Conservation (phyloP, 352 stramenopile genomes). For the Globisporangium alternatum region DNA sequence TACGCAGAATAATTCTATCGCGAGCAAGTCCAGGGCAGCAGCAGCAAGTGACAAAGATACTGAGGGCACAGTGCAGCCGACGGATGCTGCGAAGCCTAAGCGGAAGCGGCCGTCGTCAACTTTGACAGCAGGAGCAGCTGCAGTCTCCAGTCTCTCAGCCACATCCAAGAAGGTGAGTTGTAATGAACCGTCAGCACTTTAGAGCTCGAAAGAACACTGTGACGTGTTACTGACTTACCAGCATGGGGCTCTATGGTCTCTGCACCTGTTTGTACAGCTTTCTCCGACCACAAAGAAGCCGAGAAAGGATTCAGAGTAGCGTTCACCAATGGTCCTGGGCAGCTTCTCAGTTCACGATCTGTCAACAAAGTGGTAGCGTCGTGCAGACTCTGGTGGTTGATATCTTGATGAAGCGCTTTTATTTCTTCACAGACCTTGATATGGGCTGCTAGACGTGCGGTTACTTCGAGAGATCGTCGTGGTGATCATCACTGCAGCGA, state of each 20-base stretch:
- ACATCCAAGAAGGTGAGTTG: constrained; percentile 12
- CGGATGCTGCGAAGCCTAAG: constrained; percentile 10
- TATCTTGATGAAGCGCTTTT: background rate
- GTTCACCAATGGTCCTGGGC: background rate
- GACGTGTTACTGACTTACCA: background rate
- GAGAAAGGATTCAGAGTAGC: constrained; percentile 14
- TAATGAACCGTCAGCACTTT: background rate
- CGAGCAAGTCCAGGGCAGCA: constrained; percentile 3
- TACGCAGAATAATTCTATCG: background rate
- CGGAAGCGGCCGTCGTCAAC: constrained; percentile 8
- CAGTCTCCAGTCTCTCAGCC: background rate
- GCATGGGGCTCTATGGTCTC: background rate
- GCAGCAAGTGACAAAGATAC: background rate
- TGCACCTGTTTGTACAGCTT: background rate
- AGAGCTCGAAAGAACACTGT: too few relatives aligned
- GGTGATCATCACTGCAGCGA: constrained; percentile 14
- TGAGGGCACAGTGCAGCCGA: background rate
- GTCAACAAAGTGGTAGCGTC: too few relatives aligned
- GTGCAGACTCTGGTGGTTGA: background rate
- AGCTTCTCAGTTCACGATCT: background rate
- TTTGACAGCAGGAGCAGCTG: background rate
- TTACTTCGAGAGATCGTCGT: background rate
- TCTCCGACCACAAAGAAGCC: constrained; percentile 16
- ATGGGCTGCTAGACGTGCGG: background rate
- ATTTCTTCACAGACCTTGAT: background rate